These are phyloP conservation scores for Helichrysum umbraculigerum DNA, from an alignment of 129 eudicot species.

Conservation along the genomic window DNA sequence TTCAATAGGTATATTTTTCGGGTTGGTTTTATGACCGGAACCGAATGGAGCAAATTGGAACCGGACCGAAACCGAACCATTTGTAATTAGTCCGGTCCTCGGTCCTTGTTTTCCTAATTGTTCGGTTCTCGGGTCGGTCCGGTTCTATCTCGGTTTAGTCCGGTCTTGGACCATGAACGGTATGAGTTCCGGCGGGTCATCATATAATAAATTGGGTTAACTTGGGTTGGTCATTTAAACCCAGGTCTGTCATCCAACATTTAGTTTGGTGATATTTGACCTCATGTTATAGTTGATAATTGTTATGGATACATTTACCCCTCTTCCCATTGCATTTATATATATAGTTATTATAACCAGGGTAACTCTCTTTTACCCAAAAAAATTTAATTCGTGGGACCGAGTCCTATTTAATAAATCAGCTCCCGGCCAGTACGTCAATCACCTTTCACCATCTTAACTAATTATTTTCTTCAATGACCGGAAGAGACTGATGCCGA, in stretches of 20 bases:
- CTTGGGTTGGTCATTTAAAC: not conserved
- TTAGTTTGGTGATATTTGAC: not conserved
- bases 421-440: not conserved
- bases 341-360: too few species aligned
- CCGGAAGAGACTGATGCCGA: not conserved
- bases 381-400: not conserved
- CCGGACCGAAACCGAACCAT: too few species aligned
- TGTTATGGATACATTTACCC: not conserved
- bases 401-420: not conserved
- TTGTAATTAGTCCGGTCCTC: too few species aligned
- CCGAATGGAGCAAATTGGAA: too few species aligned
- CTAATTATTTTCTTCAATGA: not conserved
- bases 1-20: too few species aligned
- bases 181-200: too few species aligned
- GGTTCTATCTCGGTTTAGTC: too few species aligned
- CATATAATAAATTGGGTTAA: not conserved
- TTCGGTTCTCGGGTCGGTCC: too few species aligned
- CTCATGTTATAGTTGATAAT: not conserved
- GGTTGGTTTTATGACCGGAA: too few species aligned
- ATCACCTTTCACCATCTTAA: not conserved
- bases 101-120: too few species aligned
- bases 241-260: not conserved
- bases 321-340: not conserved
- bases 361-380: too few species aligned
- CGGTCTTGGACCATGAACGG: too few species aligned